Percentiles rank a stretch among this genome's conserved stretches.
Evolutionary conservation across 2,329 filamentous ascomycete species (phyloP).

Genomic region (Cladosporium colombiae): DNA sequence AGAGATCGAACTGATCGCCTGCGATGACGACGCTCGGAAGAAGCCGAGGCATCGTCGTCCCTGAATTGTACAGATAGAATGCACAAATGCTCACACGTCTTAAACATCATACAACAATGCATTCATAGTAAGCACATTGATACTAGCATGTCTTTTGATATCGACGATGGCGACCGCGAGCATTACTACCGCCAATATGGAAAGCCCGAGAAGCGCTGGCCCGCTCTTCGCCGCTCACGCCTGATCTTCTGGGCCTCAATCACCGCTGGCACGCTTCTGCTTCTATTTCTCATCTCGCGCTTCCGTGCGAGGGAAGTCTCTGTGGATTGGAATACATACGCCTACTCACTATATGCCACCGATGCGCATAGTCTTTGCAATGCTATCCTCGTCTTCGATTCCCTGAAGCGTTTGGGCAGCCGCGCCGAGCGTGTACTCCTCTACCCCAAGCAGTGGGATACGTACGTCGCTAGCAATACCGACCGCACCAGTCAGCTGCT

Average conservation of each 20-base stretch:
- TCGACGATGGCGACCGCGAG: slow-evolving; percentile 18
- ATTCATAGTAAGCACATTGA: background rate
- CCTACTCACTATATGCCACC: slow-evolving; percentile 49
- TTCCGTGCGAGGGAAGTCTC: background rate
- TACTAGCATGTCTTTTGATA: slow-evolving; percentile 19
- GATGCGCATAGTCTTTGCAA: slow-evolving; percentile 47
- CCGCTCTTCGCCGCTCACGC: slow-evolving; percentile 17
- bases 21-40: background rate
- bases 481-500: slow-evolving; percentile 45
- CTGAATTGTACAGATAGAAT: background rate
- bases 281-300: slow-evolving; percentile 10
- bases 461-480: slow-evolving; percentile 18
- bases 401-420: slow-evolving; percentile 42
- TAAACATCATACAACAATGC: background rate
- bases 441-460: slow-evolving; percentile 44
- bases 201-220: slow-evolving; percentile 15
- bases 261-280: background rate
- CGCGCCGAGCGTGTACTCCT: slow-evolving; percentile 46
- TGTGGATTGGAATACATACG: slow-evolving; percentile 41
- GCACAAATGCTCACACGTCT: background rate
- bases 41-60: background rate
- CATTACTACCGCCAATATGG: slow-evolving; percentile 20
- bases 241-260: slow-evolving; percentile 9
- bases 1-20: background rate
- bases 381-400: slow-evolving; percentile 45